These are phyloP conservation scores for Neurospora sp. DNA, from an alignment of 495 filamentous ascomycete genomes.

Conservation along the genomic window DNA sequence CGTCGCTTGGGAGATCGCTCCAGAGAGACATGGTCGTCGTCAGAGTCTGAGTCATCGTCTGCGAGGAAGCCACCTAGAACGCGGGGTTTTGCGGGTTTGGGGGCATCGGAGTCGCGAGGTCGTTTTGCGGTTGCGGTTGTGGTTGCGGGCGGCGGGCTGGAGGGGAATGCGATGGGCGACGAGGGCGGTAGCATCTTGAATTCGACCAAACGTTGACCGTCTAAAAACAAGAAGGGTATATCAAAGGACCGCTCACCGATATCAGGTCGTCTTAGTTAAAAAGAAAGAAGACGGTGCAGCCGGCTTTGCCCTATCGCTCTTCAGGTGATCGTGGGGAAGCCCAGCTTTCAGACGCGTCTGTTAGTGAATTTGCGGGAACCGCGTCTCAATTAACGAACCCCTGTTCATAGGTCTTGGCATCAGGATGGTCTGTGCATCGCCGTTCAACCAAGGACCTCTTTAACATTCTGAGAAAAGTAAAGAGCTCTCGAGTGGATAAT, in stretches of 20 bases:
- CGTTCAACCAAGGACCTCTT: not conserved
- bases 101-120: conserved; percentile 10
- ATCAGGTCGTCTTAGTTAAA: not conserved
- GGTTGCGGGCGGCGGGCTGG: conserved; percentile 38
- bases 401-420: not conserved
- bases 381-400: conserved; percentile 2
- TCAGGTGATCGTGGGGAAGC: not conserved
- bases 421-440: not conserved
- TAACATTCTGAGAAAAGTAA: not conserved
- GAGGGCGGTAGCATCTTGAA: conserved; percentile 37
- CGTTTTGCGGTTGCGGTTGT: conserved; percentile 35
- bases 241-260: not conserved
- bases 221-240: not conserved
- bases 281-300: not conserved
- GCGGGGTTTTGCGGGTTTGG: conserved; percentile 17
- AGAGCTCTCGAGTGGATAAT: no score
- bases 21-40: conserved; percentile 15
- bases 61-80: conserved; percentile 31
- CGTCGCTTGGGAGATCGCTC: conserved; percentile 30
- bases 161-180: conserved; percentile 48
- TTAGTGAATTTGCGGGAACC: not conserved
- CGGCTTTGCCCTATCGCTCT: not conserved
- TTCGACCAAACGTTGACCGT: not conserved
- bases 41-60: conserved; percentile 37
- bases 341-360: not conserved